phyloP scores from a whole-genome alignment of 169 alveolate species.

The Plasmodium cynomolgi region DNA sequence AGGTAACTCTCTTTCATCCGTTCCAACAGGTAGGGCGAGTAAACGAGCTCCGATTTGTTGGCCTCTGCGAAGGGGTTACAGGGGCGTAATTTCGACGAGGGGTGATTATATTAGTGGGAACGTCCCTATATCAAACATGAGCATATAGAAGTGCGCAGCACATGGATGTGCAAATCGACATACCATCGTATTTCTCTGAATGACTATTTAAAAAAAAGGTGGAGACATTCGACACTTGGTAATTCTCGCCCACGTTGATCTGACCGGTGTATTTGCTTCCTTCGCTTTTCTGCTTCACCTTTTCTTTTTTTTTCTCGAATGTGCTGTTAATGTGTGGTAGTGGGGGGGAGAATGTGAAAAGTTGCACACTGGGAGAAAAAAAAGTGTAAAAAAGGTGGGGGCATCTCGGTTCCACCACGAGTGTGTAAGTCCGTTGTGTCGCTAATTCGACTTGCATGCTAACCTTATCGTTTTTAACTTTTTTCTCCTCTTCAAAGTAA shows the following conservation, averaged over 20 bases:
- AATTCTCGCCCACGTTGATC: conserved; percentile 86
- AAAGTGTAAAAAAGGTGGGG: background rate
- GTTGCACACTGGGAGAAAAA: background rate
- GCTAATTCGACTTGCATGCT: background rate
- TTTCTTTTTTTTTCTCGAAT: conserved; percentile 60
- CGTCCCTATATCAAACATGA: background rate
- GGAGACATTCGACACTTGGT: conserved; percentile 90
- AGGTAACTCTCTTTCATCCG: conserved; percentile 80
- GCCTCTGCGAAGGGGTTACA: conserved; percentile 23
- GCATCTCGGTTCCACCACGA: background rate
- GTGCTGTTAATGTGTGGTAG: conserved; percentile 12
- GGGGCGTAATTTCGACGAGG: background rate
- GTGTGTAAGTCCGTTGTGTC: background rate
- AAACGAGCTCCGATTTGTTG: conserved; percentile 86
- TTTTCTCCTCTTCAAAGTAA: conserved; percentile 22
- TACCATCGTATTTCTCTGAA: conserved; percentile 72
- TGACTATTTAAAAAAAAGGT: conserved; percentile 86
- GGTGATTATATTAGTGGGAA: background rate
- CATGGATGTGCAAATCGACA: conserved; percentile 2
- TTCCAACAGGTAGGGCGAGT: conserved; percentile 88
- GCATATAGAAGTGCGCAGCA: conserved; percentile 3
- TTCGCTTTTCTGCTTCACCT: conserved; percentile 83
- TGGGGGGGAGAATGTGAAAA: background rate
- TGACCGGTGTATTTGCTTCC: conserved; percentile 82
- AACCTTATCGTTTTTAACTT: conserved; percentile 43